Conservation (phyloP, 306 rosid genomes). For the Ammopiptanthus mongolicus region DNA sequence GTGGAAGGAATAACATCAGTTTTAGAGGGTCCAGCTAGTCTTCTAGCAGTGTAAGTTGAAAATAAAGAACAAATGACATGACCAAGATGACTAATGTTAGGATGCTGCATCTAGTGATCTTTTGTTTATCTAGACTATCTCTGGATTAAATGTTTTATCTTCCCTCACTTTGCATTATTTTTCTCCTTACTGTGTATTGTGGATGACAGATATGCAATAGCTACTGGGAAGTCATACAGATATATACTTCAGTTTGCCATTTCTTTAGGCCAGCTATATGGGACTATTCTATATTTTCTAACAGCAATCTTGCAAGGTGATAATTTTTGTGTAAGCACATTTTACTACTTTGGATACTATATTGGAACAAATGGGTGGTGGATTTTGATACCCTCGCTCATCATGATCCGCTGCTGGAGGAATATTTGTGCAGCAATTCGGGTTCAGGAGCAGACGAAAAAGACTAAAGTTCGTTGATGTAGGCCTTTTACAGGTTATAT, state of each 20-base stretch:
- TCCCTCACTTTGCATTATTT: not conserved
- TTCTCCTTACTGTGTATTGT: not conserved
- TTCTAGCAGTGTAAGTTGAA: conserved; percentile 73
- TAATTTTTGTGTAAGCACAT: conserved; percentile 50
- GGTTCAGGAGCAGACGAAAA: conserved; percentile 49
- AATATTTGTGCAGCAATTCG: conserved; percentile 54
- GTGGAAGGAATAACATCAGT: conserved; percentile 76
- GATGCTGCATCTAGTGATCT: not conserved
- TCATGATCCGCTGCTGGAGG: conserved; percentile 69
- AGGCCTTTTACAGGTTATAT: not conserved
- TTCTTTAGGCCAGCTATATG: conserved; percentile 84
- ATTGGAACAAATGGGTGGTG: conserved; percentile 68
- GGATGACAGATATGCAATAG: conserved; percentile 72
- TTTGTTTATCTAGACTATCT: not conserved
- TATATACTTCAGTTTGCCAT: conserved; percentile 79
- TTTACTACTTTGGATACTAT: conserved; percentile 72
- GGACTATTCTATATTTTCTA: conserved; percentile 58
- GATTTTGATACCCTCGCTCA: conserved; percentile 67
- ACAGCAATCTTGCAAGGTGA: conserved; percentile 79
- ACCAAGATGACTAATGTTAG: not conserved
- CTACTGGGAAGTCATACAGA: conserved; percentile 63
- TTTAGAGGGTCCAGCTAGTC: conserved; percentile 83
- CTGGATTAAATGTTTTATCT: not conserved
- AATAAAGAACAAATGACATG: not conserved
- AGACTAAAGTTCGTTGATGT: conserved; percentile 61